phyloP scores from a whole-genome alignment of 2,329 filamentous ascomycete genomes.

The Macrophomina phaseolina region DNA sequence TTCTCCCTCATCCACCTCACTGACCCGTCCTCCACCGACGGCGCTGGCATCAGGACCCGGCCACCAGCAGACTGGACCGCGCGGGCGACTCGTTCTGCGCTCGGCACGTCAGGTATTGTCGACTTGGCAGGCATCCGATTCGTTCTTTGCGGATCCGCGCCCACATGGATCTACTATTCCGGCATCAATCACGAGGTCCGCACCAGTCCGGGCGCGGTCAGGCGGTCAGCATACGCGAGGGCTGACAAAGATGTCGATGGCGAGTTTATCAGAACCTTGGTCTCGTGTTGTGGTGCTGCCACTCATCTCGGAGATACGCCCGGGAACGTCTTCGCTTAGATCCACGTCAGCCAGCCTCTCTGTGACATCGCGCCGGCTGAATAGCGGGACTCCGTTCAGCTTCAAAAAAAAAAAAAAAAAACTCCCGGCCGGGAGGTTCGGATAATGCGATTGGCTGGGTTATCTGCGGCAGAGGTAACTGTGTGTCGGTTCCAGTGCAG shows the following conservation, averaged over 20 bases:
- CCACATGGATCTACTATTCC: not conserved
- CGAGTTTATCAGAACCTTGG: too few relatives aligned
- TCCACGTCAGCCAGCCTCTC: not conserved
- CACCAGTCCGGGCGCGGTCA: not conserved
- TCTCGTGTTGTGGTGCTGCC: not conserved
- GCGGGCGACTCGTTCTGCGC: not conserved
- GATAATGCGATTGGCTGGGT: not conserved
- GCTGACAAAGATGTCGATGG: not conserved
- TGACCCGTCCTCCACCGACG: not conserved
- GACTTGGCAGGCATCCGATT: not conserved
- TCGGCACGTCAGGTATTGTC: not conserved
- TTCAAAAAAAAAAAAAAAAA: not conserved
- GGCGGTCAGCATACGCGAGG: not conserved
- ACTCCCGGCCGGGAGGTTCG: not conserved
- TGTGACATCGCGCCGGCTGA: not conserved
- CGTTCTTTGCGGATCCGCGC: not conserved
- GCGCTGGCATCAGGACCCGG: not conserved
- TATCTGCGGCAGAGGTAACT: not conserved
- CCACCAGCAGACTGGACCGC: too few relatives aligned
- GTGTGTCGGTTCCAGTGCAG: not conserved
- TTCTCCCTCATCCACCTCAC: not conserved
- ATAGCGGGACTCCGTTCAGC: not conserved
- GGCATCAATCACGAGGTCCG: too few relatives aligned
- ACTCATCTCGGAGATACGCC: slow-evolving; percentile 1
- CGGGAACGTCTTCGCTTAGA: not conserved